Evolutionary conservation across 106 monocot genomes (phyloP), one percentile per base, ranked within the genome.

Genomic region (Cymbidium sinense): DNA sequence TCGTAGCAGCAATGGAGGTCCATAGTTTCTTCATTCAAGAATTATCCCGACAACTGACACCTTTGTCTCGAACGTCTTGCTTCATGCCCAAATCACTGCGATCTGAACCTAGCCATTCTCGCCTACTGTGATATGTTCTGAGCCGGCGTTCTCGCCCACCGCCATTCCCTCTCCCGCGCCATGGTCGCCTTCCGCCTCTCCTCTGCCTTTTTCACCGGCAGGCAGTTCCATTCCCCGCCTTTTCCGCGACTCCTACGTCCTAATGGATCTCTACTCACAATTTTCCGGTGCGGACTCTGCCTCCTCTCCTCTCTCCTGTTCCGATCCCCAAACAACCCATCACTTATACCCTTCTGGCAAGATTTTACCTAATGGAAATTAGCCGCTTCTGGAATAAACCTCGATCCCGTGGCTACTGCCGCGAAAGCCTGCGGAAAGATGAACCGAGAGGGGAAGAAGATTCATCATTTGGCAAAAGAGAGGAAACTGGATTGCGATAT

Each of bases 41-140:
- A 82, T 82, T 43, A 79, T 85, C 76, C 77, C 77, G 4, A 36
- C n/a, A 43, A 34, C 33, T 3, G 79, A 82, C 36, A 88, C 84
- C 77, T 85, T 85, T 34, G 27, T 79, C 17, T 88, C 85, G 85
- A 88, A 88, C 79, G 23, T 76, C 58, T 50, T 82, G 64, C 82
- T 88, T 65, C 47, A 70, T 0, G 1, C 82, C 64, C 81, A 84
- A 61, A 67, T 82, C 64, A 47, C 76, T 50, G 81, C 36, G 30
- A 79, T 5, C 77, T 82, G 74, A n/a, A 5, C 30, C 29, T 43
- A 12, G 85, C 88, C 37, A 7, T 84, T 34, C 23, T 74, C 23
- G 73, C 76, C 33, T 88, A 85, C 77, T 34, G 36, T 15, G 44
- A 85, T 4, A 88, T 88, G 88, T 79, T 88, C 74, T 67, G 79